A percentile compares a stretch with the other conserved stretches of the same genome.
Evolutionary conservation across 2,329 filamentous ascomycete genomes (phyloP).

Genomic region (Sordariomycetes sp.): DNA sequence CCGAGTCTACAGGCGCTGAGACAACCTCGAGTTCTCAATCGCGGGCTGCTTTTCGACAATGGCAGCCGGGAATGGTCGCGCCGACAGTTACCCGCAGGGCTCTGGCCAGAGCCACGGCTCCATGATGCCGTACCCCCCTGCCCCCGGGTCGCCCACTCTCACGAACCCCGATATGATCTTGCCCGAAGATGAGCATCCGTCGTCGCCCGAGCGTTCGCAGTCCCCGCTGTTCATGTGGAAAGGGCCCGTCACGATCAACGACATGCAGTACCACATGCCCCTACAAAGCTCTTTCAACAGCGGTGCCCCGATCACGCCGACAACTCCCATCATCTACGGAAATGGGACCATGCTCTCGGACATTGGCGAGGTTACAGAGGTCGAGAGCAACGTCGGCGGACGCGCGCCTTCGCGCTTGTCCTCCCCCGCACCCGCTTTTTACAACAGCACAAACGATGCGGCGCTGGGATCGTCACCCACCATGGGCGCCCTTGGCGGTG

Average conservation of each 20-base stretch:
- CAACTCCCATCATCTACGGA: constrained; percentile 54
- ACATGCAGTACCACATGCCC: constrained; percentile 17
- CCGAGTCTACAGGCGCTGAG: neutral
- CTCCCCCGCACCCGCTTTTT: constrained; percentile 15
- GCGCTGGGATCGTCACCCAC: constrained; percentile 30
- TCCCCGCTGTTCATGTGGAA: constrained; percentile 40
- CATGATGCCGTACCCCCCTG: constrained; percentile 25
- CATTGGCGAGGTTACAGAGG: constrained; percentile 44
- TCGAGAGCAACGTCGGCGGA: constrained; percentile 33
- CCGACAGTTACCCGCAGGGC: neutral
- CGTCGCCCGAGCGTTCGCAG: constrained; percentile 35
- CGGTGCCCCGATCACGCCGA: constrained; percentile 32
- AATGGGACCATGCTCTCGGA: constrained; percentile 58
- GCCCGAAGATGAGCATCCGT: constrained; percentile 45
- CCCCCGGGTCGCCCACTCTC: constrained; percentile 68
- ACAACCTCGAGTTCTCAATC: constrained; percentile 3
- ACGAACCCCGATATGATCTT: constrained; percentile 94
- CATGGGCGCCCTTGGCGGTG: constrained; percentile 20
- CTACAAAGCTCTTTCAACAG: constrained; percentile 15
- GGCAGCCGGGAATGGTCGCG: constrained; percentile 8
- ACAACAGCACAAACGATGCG: constrained; percentile 18
- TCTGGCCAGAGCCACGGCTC: constrained; percentile 13
- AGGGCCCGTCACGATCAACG: constrained; percentile 22
- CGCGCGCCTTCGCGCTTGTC: constrained; percentile 19
- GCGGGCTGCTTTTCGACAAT: constrained; percentile 8